phyloP scores from a whole-genome alignment of 768 basidiomycete species.

The Amanita muscaria region DNA sequence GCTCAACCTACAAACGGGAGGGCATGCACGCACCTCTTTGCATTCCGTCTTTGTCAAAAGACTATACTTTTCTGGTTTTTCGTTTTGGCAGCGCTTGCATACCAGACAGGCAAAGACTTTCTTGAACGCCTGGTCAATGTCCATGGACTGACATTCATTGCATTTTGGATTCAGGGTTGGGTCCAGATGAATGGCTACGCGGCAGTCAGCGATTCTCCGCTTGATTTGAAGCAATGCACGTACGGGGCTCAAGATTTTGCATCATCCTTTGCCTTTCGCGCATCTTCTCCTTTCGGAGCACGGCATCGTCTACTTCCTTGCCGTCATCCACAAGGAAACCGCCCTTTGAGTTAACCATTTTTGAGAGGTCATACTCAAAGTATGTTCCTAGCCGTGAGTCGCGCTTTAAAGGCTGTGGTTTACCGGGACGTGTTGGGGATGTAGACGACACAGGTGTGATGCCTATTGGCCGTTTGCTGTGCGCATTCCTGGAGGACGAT shows the following conservation, averaged over 20 bases:
- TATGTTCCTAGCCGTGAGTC: slow-evolving; percentile 82
- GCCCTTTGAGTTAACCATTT: slow-evolving; percentile 95
- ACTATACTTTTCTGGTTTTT: slow-evolving; percentile 86
- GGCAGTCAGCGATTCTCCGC: neutral
- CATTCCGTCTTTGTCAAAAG: slow-evolving; percentile 97
- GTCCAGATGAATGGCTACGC: slow-evolving; percentile 71
- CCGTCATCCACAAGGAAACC: slow-evolving; percentile 91
- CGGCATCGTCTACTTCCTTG: slow-evolving; percentile 70
- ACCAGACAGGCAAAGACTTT: slow-evolving; percentile 81
- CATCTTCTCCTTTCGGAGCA: slow-evolving; percentile 69
- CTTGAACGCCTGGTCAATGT: slow-evolving; percentile 77
- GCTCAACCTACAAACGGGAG: slow-evolving; percentile 5
- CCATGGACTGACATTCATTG: slow-evolving; percentile 74
- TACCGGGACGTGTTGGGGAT: slow-evolving; percentile 51
- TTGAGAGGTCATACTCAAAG: slow-evolving; percentile 94
- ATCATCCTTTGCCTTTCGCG: slow-evolving; percentile 69
- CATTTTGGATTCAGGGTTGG: slow-evolving; percentile 74
- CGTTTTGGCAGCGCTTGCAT: slow-evolving; percentile 86
- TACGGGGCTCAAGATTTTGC: slow-evolving; percentile 72
- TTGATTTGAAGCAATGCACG: slow-evolving; percentile 15
- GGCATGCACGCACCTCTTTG: slow-evolving; percentile 58
- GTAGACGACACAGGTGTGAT: slow-evolving; percentile 48
- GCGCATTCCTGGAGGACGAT: slow-evolving; percentile 44
- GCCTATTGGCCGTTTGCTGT: slow-evolving; percentile 66
- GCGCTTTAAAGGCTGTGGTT: slow-evolving; percentile 47